These are phyloP conservation scores for Musa itinerans DNA, from an alignment of 176 grass and related monocot genomes.

Conservation along the genomic window DNA sequence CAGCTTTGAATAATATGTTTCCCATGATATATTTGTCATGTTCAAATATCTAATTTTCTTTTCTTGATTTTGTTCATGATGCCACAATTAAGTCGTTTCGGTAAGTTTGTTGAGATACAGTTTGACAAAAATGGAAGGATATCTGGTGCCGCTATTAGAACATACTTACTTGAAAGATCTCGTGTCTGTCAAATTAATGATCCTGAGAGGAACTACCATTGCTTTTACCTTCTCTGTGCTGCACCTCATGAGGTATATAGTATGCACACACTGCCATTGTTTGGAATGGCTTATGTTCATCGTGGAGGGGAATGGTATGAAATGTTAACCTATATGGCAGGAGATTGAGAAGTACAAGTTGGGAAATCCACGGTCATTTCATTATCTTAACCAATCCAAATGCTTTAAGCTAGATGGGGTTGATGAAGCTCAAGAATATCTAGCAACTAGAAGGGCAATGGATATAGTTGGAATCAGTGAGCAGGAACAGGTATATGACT, in stretches of 20 bases:
- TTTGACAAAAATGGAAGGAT: slow-evolving; percentile 96
- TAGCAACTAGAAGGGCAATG: slow-evolving; percentile 90
- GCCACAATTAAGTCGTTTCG: slow-evolving; percentile 62
- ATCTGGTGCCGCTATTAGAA: slow-evolving; percentile 97
- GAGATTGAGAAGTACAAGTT: slow-evolving; percentile 77
- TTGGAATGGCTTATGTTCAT: not conserved
- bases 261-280: not conserved
- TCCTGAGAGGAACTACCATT: slow-evolving; percentile 81
- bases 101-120: slow-evolving; percentile 99
- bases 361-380: slow-evolving; percentile 46
- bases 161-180: slow-evolving; percentile 99
- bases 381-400: slow-evolving; percentile 92
- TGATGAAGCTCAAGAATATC: slow-evolving; percentile 77
- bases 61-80: not conserved
- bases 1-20: not conserved
- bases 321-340: slow-evolving; percentile 34
- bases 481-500: slow-evolving; percentile 70
- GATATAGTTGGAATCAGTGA: slow-evolving; percentile 80
- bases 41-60: not conserved
- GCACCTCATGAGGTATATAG: slow-evolving; percentile 8
- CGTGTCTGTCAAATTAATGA: slow-evolving; percentile 96
- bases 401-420: slow-evolving; percentile 82
- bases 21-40: not conserved
- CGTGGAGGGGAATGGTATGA: not conserved
- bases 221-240: slow-evolving; percentile 23